Conservation (phyloP, 441 rosid species). For the Capsella rubella region DNA sequence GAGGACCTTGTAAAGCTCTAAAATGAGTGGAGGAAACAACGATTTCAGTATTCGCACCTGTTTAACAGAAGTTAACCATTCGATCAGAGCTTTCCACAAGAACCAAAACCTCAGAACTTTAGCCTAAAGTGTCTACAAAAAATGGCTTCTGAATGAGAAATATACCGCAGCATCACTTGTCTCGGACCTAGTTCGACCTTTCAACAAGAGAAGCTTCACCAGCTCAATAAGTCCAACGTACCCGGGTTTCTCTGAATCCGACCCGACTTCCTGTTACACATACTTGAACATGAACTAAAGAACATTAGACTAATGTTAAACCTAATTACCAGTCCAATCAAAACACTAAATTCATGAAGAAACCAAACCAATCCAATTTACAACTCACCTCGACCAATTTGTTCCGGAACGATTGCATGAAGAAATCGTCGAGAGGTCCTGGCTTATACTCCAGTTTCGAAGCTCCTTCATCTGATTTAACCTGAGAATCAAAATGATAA, state of each 20-base stretch:
- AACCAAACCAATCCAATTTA: background rate
- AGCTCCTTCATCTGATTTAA: conserved; percentile 40
- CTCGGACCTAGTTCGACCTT: conserved; percentile 60
- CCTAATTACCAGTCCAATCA: background rate
- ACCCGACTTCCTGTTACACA: conserved; percentile 80
- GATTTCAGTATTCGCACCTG: conserved; percentile 79
- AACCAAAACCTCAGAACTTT: background rate
- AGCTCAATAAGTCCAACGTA: conserved; percentile 81
- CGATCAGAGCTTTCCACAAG: conserved; percentile 11
- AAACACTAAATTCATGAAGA: background rate
- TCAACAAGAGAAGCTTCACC: conserved; percentile 69
- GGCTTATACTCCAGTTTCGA: conserved; percentile 53
- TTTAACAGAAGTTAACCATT: background rate
- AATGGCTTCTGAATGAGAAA: conserved; percentile 7
- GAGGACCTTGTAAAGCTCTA: conserved; percentile 70
- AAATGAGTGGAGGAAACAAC: conserved; percentile 77
- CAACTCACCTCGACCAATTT: conserved; percentile 68
- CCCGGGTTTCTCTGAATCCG: conserved; percentile 87
- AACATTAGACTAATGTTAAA: conserved; percentile 20
- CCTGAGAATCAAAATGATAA: conserved; percentile 43
- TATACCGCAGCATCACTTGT: conserved; percentile 72
- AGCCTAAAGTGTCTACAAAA: background rate
- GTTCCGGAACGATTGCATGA: conserved; percentile 68
- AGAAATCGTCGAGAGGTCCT: conserved; percentile 57
- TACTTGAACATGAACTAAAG: conserved; percentile 43